phyloP scores from a whole-genome alignment of 192 early-diverging fungal genomes.

The Podila horticola region DNA sequence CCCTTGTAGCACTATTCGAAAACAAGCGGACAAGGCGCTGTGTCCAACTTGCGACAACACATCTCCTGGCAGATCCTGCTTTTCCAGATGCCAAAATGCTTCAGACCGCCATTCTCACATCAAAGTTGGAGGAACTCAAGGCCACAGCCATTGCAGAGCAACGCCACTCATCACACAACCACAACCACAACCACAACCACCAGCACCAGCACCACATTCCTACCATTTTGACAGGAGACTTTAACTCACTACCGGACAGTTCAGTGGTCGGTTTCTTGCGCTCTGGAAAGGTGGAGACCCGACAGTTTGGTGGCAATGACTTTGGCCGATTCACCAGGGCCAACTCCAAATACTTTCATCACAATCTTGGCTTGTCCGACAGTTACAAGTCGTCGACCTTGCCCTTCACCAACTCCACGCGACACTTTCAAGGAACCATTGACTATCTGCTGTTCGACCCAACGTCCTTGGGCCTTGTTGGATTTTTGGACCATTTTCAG shows the following conservation, averaged over 20 bases:
- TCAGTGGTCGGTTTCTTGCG: conserved; percentile 39
- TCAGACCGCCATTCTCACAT: conserved; percentile 47
- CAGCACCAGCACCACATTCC: conserved; percentile 35
- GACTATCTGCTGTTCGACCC: conserved; percentile 43
- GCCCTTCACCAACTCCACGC: conserved; percentile 43
- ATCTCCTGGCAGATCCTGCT: conserved; percentile 40
- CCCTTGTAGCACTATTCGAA: conserved; percentile 38
- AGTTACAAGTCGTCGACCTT: conserved; percentile 34
- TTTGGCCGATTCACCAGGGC: conserved; percentile 48
- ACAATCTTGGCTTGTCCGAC: conserved; percentile 33
- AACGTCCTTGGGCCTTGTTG: conserved; percentile 29
- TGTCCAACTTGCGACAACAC: conserved; percentile 46
- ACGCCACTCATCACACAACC: neutral
- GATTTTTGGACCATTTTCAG: conserved; percentile 40
- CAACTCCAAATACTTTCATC: conserved; percentile 32
- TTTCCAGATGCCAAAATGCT: conserved; percentile 51
- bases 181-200: neutral
- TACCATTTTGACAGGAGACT: conserved; percentile 40
- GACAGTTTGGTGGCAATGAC: conserved; percentile 43
- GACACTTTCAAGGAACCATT: conserved; percentile 44
- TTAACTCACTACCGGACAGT: conserved; percentile 46
- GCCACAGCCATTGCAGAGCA: conserved; percentile 10
- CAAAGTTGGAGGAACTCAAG: conserved; percentile 43
- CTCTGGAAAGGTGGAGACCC: conserved; percentile 33
- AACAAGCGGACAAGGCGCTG: conserved; percentile 34